Base-by-base conservation (phyloP, 2,329 filamentous ascomycete genomes). In the Lasiodiplodia sp. region DNA sequence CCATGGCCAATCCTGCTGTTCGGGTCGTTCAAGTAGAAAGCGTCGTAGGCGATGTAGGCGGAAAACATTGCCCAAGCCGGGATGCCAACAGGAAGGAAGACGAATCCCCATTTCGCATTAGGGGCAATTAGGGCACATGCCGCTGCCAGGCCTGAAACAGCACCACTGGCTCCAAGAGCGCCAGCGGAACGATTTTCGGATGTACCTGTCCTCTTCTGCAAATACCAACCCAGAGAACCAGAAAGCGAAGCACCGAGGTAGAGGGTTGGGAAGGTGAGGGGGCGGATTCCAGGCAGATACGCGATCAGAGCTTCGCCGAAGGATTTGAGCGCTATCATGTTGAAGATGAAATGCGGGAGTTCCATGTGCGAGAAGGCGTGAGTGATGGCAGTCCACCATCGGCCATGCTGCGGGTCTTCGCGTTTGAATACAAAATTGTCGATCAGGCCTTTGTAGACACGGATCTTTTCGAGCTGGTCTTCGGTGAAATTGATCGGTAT, bases 71-170 rank as follows among this genome's bases (percentile, higher is more conserved):
- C 71, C 76, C 78, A 83, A 28, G 84, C 72, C 11, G 82, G 83
- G 16, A 83, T 75, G 7, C 79, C 77, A 67, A 80, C 76, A 3
- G 84, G 40, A 3, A 67, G 16, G 55, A 83, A 75, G 3, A 63
- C 52, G 16, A 68, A 38, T 21, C 34, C 21, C 66, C 56, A 62
- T 21, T 69, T 73, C 1, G 72, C 52, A 4, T 68, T 74, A 0
- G 83, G 83, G 52, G 75, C 69, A 51, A 83, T 69, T 69, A 77
- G 79, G 16, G 82, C 79, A 2, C 79, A 78, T 2, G 78, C 77
- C 10, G 77, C 76, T 2, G 74, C 77, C 16, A 82, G 60, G 4
- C 82, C 83, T 75, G 79, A 79, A 23, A 83, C 75, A 0, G 77
- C 72, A 0, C 82, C 83, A 51, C 78, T 81, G 44, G 83, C 82